phyloP scores from a whole-genome alignment of 129 eudicot genomes.

The Cynara cardunculus region DNA sequence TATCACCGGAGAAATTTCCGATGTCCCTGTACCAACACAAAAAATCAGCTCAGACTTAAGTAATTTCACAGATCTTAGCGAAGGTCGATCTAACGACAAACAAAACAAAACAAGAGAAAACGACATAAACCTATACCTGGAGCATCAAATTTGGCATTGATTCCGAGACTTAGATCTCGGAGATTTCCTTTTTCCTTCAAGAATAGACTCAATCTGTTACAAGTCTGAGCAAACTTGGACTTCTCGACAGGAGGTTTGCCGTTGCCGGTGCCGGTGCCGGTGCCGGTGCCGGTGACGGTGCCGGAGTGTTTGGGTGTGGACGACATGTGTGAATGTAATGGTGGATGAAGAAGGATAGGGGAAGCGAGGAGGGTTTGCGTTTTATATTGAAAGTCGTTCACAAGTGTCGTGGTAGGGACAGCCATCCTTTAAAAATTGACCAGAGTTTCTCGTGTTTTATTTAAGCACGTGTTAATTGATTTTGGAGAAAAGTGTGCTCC shows the following conservation, averaged over 20 bases:
- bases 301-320: slow-evolving; percentile 18
- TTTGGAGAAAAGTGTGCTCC: neutral
- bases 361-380: neutral
- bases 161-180: slow-evolving; percentile 28
- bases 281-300: slow-evolving; percentile 23
- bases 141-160: slow-evolving; percentile 32
- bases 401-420: slow-evolving; percentile 26
- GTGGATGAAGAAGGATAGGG: slow-evolving; percentile 1
- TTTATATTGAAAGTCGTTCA: slow-evolving; percentile 13
- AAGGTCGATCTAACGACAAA: neutral
- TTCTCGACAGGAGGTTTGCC: slow-evolving; percentile 35
- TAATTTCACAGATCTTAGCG: neutral
- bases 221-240: slow-evolving; percentile 41
- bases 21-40: slow-evolving; percentile 15
- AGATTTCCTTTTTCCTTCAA: slow-evolving; percentile 54
- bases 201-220: slow-evolving; percentile 49
- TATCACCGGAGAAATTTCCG: slow-evolving; percentile 15
- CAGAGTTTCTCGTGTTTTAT: neutral
- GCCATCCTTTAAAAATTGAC: neutral
- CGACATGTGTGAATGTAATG: slow-evolving; percentile 33
- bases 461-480: slow-evolving; percentile 41
- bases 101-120: neutral
- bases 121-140: slow-evolving; percentile 13
- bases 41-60: neutral
- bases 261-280: slow-evolving; percentile 5